Base-by-base conservation (phyloP, 768 basidiomycete genomes). In the Calocybe gangraenosa region DNA sequence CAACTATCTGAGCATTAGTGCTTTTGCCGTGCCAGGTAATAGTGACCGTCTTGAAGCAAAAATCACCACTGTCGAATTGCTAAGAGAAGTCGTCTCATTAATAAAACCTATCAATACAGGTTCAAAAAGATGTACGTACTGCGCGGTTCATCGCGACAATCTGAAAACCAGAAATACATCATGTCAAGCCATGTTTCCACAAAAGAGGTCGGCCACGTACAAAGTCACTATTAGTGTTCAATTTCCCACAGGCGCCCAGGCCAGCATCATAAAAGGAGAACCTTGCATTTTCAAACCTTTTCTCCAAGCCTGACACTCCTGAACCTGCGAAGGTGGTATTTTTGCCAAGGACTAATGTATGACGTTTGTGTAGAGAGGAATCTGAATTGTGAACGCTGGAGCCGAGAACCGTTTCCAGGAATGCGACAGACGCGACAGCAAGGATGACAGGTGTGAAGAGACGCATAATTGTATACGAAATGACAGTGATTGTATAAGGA, bases 21-120 rank as follows among this genome's bases (percentile, higher is more conserved):
- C 71, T 65, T 59, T 74, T 73, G 33, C 82, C 83, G 31, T 65
- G 63, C 59, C 62, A 69, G 3, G 64, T 61, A 45, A 87, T 76
- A 11, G 73, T 74, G 57, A 87, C 78, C 49, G 45, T 56, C 56
- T 79, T 61, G 54, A 65, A 73, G 55, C 84, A 86, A 46, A 75
- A 39, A 10, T 44, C 42, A 25, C 50, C 56, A 19, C 46, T 45
- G 25, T 39, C 45, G 28, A 47, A 59, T 57, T 59, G 56, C 58
- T 59, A 11, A 32, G 21, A 25, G 7, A 25, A 32, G 17, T 46
- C n/a, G n/a, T n/a, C 3, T 38, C 17, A 14, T 31, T 31, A 31
- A 14, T 14, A 31, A 31, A 17, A 35, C 15, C 39, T 44, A 25
- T 13, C 14, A 14, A 15, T 21, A 19, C 4, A 39, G 19, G 21